Conservation (phyloP, 2,329 filamentous ascomycete species). For the Colletotrichum somersetense region DNA sequence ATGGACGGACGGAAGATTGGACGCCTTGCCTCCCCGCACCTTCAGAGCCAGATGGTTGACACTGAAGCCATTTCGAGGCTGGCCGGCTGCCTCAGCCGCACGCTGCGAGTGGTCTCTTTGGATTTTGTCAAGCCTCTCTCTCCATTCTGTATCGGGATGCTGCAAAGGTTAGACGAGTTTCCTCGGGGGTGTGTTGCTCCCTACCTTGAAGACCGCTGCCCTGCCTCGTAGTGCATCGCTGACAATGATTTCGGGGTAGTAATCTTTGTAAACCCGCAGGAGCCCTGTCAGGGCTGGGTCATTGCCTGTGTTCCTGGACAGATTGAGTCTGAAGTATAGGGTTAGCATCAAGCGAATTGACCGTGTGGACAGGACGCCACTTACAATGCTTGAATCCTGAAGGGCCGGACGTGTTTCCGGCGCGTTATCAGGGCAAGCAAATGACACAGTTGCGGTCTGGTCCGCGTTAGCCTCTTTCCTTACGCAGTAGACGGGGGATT, state of each 20-base stretch:
- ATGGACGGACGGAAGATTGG: conserved; percentile 75
- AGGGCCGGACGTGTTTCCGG: conserved; percentile 85
- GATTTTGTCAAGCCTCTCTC: conserved; percentile 74
- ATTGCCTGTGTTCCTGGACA: conserved; percentile 73
- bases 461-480: conserved; percentile 44
- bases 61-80: conserved; percentile 69
- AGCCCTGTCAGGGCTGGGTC: conserved; percentile 82
- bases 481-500: not conserved
- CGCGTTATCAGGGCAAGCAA: conserved; percentile 83
- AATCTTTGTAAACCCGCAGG: conserved; percentile 87
- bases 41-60: conserved; percentile 65
- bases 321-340: conserved; percentile 59
- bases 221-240: conserved; percentile 74
- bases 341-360: conserved; percentile 9
- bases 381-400: conserved; percentile 82
- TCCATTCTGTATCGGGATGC: conserved; percentile 84
- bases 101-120: conserved; percentile 69
- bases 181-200: not conserved
- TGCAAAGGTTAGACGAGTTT: conserved; percentile 54
- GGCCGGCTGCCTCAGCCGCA: conserved; percentile 52
- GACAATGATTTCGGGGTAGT: conserved; percentile 89
- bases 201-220: conserved; percentile 72
- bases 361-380: conserved; percentile 43
- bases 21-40: conserved; percentile 57
- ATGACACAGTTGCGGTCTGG: conserved; percentile 76